Percentiles rank a stretch among this genome's conserved stretches.
phyloP scores from a whole-genome alignment of 2,329 filamentous ascomycete genomes.

The Sporothrix inflata region DNA sequence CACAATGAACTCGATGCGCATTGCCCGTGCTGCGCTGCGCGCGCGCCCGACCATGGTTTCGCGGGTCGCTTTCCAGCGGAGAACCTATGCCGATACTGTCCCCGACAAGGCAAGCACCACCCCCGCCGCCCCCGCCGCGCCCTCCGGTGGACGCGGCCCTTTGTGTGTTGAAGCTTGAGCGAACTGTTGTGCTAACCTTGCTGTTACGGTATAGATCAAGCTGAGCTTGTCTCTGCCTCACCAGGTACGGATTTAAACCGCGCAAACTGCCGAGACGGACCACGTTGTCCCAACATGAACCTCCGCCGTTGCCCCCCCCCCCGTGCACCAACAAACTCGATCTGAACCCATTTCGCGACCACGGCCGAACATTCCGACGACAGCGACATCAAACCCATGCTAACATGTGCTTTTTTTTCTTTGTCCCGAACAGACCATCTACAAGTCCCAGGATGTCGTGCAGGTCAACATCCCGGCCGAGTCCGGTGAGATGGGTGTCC shows the following conservation, averaged over 20 bases:
- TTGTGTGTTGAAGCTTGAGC: background rate
- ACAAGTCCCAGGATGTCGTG: slow-evolving; percentile 71
- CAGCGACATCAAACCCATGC: background rate
- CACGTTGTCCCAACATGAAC: background rate
- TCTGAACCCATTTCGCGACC: background rate
- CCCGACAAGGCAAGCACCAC: slow-evolving; percentile 70
- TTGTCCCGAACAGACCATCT: slow-evolving; percentile 58
- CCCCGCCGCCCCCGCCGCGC: background rate
- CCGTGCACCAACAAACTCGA: background rate
- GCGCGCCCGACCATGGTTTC: slow-evolving; percentile 73
- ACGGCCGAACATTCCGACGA: background rate
- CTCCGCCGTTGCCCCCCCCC: background rate
- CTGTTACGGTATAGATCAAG: slow-evolving; percentile 69
- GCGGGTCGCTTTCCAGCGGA: slow-evolving; percentile 73
- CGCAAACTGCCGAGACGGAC: slow-evolving; percentile 22
- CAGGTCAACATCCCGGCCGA: slow-evolving; percentile 99
- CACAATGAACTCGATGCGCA: slow-evolving; percentile 92
- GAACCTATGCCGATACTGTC: slow-evolving; percentile 88
- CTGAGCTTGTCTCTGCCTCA: slow-evolving; percentile 96
- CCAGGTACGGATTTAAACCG: slow-evolving; percentile 70
- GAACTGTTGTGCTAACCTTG: slow-evolving; percentile 9
- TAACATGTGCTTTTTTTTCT: background rate
- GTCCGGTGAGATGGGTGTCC: slow-evolving; percentile 98
- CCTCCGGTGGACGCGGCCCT: too few species aligned
- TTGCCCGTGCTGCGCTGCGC: slow-evolving; percentile 87